These are phyloP conservation scores for Backusella westeae DNA, from an alignment of 192 early-diverging fungal species.

Conservation along the genomic window DNA sequence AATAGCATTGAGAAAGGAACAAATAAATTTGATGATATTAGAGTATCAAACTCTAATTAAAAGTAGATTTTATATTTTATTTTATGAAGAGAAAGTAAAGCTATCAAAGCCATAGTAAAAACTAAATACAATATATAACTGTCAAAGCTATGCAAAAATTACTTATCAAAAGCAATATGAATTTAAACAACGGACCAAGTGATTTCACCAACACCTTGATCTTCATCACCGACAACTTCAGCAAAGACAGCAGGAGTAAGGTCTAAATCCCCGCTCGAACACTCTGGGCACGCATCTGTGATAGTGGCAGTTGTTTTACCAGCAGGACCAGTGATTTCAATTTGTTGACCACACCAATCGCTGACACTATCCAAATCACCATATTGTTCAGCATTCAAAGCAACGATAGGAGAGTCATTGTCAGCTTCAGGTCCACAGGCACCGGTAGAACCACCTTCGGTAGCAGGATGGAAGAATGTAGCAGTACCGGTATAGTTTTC, in stretches of 20 bases:
- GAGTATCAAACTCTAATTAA: not conserved
- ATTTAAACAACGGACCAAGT: slow-evolving; percentile 21
- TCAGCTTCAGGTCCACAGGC: slow-evolving; percentile 38
- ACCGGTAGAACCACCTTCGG: slow-evolving; percentile 26
- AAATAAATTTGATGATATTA: no score
- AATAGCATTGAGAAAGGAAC: not conserved
- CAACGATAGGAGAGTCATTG: slow-evolving; percentile 42
- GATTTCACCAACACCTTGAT: slow-evolving; percentile 38
- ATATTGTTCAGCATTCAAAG: slow-evolving; percentile 33
- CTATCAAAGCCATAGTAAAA: not conserved
- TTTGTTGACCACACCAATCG: slow-evolving; percentile 34
- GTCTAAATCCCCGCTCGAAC: slow-evolving; percentile 32
- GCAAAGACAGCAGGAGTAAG: slow-evolving; percentile 41
- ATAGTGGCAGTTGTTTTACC: slow-evolving; percentile 37
- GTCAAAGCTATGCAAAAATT: not conserved
- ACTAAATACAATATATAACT: not conserved
- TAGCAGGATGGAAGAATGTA: slow-evolving; percentile 42
- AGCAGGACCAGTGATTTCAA: slow-evolving; percentile 28
- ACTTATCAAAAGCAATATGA: not conserved
- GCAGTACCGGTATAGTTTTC: slow-evolving; percentile 24
- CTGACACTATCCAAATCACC: slow-evolving; percentile 23
- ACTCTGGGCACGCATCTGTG: slow-evolving; percentile 46
- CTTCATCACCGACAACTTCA: slow-evolving; percentile 28
- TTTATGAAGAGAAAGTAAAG: not conserved
- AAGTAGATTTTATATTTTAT: not conserved